phyloP scores from a whole-genome alignment of 2,329 filamentous ascomycete species.

The Dothideomycetidae sp. region DNA sequence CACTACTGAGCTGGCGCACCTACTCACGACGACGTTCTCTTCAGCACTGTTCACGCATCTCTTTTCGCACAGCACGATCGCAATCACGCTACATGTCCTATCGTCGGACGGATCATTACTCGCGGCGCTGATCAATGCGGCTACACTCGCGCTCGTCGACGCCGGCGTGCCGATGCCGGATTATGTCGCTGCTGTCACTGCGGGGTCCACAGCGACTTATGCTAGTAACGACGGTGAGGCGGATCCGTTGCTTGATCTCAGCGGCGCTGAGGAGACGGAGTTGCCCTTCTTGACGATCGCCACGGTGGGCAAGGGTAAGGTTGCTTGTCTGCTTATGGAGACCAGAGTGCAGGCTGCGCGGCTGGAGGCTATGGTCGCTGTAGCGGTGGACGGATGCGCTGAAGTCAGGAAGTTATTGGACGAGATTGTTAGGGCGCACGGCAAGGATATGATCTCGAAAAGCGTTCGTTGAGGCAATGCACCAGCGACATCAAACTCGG shows the following conservation, averaged over 20 bases:
- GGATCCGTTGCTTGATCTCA: constrained; percentile 69
- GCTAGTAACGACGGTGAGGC: constrained; percentile 51
- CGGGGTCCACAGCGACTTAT: constrained; percentile 60
- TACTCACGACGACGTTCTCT: constrained; percentile 62
- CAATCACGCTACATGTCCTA: constrained; percentile 71
- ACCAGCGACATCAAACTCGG: too few relatives aligned
- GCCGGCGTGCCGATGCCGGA: constrained; percentile 92
- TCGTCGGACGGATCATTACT: constrained; percentile 82
- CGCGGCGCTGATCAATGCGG: constrained; percentile 78
- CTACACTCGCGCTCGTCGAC: constrained; percentile 82
- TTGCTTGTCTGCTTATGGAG: constrained; percentile 73
- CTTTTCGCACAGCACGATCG: constrained; percentile 77
- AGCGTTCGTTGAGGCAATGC: constrained; percentile 12
- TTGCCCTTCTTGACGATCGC: constrained; percentile 78
- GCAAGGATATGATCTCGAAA: constrained; percentile 44
- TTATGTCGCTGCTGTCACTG: constrained; percentile 78
- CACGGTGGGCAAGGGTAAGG: constrained; percentile 59
- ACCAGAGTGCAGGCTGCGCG: constrained; percentile 69
- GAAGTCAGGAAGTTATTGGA: constrained; percentile 73
- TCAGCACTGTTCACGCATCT: constrained; percentile 70
- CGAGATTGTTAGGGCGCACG: constrained; percentile 58
- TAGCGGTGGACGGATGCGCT: constrained; percentile 83
- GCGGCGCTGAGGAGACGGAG: constrained; percentile 69
- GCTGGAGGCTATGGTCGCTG: constrained; percentile 82
- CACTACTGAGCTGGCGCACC: constrained; percentile 65